phyloP scores from a whole-genome alignment of 2,329 filamentous ascomycete genomes.

The Blastomyces percursus region DNA sequence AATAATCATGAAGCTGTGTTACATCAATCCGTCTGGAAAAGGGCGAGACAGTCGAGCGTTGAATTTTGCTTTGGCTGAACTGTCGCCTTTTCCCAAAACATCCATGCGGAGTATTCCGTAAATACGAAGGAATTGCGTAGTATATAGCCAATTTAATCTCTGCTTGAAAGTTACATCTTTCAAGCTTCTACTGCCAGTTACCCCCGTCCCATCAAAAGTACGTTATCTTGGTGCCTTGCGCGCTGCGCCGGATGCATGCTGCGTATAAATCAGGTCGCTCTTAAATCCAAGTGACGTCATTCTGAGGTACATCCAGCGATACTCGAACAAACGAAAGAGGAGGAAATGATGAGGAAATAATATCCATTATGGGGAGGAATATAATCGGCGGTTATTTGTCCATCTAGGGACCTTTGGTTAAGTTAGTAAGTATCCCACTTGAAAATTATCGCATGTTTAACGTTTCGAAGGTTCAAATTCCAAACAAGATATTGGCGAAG shows the following conservation, averaged over 20 bases:
- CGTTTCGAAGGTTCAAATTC: too few relatives aligned
- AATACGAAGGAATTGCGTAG: not conserved
- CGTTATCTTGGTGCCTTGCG: not conserved
- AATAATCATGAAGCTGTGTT: not conserved
- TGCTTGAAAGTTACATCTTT: not conserved
- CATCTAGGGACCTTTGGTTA: too few relatives aligned
- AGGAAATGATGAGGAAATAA: too few relatives aligned
- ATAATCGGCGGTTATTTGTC: too few relatives aligned
- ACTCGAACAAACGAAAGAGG: too few relatives aligned
- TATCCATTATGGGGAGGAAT: too few relatives aligned
- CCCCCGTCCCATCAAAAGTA: not conserved
- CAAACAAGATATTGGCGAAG: not conserved
- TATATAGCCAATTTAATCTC: not conserved
- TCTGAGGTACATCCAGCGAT: not conserved
- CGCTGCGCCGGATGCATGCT: not conserved
- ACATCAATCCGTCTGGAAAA: not conserved
- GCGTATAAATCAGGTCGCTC: not conserved
- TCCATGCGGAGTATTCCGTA: too few relatives aligned
- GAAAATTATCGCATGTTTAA: too few relatives aligned
- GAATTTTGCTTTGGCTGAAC: not conserved
- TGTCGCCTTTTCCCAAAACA: not conserved
- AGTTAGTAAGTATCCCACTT: too few relatives aligned
- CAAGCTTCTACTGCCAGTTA: not conserved
- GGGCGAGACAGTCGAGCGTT: not conserved
- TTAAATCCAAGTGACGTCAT: not conserved